Conservation (phyloP, 768 basidiomycete genomes). For the Fomitopsis pulvina region DNA sequence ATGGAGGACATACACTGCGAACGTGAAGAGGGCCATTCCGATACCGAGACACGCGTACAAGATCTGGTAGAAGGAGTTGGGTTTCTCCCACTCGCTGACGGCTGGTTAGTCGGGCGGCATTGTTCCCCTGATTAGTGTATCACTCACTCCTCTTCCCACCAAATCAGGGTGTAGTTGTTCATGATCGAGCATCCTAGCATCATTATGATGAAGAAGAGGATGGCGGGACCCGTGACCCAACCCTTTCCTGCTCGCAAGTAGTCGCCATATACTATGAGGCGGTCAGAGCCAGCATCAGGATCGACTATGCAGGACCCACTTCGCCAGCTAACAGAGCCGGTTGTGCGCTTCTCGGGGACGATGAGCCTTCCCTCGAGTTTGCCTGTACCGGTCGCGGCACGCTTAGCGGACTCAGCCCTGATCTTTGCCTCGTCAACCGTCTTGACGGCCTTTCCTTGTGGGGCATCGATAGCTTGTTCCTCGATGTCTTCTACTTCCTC, state of each 20-base stretch:
- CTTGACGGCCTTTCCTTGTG: conserved; percentile 6
- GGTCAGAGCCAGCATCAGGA: neutral
- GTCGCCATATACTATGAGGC: conserved; percentile 44
- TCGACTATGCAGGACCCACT: conserved; percentile 25
- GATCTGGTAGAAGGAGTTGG: conserved; percentile 57
- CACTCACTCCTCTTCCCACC: conserved; percentile 61
- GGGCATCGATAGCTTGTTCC: conserved; percentile 18
- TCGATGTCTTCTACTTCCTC: conserved; percentile 28
- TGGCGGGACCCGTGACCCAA: conserved; percentile 41
- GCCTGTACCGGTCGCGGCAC: conserved; percentile 45
- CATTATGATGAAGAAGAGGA: conserved; percentile 40
- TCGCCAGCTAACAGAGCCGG: conserved; percentile 49
- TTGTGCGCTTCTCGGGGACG: conserved; percentile 56
- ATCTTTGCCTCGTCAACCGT: conserved; percentile 29
- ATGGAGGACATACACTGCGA: conserved; percentile 57
- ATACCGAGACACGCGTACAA: conserved; percentile 71
- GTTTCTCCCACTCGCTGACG: conserved; percentile 39
- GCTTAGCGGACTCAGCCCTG: conserved; percentile 29
- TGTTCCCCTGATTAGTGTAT: neutral
- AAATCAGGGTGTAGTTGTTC: conserved; percentile 63
- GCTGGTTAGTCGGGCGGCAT: neutral
- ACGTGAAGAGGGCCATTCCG: conserved; percentile 59
- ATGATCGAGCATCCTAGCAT: conserved; percentile 60
- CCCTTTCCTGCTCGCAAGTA: conserved; percentile 55
- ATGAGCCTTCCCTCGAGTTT: conserved; percentile 64